Conservation (phyloP, 139 green algal species). For the Chlamydomonas sp. region DNA sequence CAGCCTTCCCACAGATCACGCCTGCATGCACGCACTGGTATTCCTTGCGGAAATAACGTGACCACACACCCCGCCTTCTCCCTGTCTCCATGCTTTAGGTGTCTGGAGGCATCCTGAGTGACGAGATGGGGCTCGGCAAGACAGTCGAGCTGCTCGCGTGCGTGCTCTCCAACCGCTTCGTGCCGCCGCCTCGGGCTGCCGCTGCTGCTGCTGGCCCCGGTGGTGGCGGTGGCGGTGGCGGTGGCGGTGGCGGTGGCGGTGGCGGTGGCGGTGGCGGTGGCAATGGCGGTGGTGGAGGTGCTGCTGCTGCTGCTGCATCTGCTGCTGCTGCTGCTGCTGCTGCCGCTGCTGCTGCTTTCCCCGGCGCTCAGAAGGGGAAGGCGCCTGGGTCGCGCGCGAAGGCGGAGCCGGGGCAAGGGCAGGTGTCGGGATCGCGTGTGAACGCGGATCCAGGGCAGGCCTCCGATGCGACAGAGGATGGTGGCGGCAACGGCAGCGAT, state of each 20-base stretch:
- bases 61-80: no score
- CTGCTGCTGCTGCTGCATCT: conserved; percentile 8
- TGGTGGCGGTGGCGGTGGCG: conserved; percentile 13
- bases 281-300: conserved; percentile 4
- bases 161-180: conserved; percentile 57
- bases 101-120: background rate
- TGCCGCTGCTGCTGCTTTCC: background rate
- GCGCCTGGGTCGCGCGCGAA: no score
- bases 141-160: conserved; percentile 87
- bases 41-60: no score
- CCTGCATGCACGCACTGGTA: no score
- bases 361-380: no score
- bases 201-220: background rate
- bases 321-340: conserved; percentile 13
- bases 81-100: no score
- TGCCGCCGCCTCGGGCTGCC: background rate
- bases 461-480: no score
- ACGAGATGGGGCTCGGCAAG: conserved; percentile 83
- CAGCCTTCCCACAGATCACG: no score
- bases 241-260: background rate
- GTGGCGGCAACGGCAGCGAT: no score
- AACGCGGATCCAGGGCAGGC: no score
- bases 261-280: background rate
- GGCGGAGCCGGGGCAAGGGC: no score
- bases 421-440: no score